Percentiles rank a stretch among this genome's conserved stretches.
phyloP scores from a whole-genome alignment of 1,284 basidiomycete species.

The Irpex rosettiformis region DNA sequence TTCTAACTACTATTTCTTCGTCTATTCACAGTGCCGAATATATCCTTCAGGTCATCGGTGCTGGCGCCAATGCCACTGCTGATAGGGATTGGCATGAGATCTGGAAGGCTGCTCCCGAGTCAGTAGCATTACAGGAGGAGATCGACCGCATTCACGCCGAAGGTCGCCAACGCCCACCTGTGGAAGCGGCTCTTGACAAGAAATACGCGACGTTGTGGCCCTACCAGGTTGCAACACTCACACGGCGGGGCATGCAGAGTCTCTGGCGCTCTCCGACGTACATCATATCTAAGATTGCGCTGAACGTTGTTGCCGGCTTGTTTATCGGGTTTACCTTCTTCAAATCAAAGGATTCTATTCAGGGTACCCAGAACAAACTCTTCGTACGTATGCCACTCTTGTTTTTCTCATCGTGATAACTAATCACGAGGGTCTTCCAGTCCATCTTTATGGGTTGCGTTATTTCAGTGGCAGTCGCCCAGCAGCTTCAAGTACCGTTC shows the following conservation, averaged over 20 bases:
- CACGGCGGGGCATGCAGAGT: slow-evolving; percentile 43
- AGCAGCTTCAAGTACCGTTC: slow-evolving; percentile 55
- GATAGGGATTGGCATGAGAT: slow-evolving; percentile 31
- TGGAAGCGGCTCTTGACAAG: slow-evolving; percentile 27
- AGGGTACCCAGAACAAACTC: slow-evolving; percentile 81
- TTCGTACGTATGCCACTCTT: slow-evolving; percentile 43
- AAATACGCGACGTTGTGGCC: slow-evolving; percentile 49
- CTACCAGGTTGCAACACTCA: slow-evolving; percentile 43
- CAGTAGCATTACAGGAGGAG: slow-evolving; percentile 21
- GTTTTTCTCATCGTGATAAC: background rate
- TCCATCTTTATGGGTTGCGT: slow-evolving; percentile 47
- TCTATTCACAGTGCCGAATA: slow-evolving; percentile 40
- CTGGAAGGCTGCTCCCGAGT: slow-evolving; percentile 31
- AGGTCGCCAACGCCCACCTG: slow-evolving; percentile 27
- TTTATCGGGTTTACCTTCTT: slow-evolving; percentile 74
- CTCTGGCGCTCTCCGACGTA: slow-evolving; percentile 72
- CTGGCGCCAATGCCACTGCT: slow-evolving; percentile 42
- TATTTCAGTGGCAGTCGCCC: slow-evolving; percentile 41
- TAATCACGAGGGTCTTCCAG: slow-evolving; percentile 9
- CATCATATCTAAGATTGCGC: slow-evolving; percentile 67
- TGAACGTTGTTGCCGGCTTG: slow-evolving; percentile 54
- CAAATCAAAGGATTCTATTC: slow-evolving; percentile 59
- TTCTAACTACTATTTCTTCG: too few relatives aligned
- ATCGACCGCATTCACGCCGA: slow-evolving; percentile 32
- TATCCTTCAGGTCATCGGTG: slow-evolving; percentile 69